Base-by-base conservation (phyloP, 2,329 filamentous ascomycete genomes). In the Bipolaris cookei region DNA sequence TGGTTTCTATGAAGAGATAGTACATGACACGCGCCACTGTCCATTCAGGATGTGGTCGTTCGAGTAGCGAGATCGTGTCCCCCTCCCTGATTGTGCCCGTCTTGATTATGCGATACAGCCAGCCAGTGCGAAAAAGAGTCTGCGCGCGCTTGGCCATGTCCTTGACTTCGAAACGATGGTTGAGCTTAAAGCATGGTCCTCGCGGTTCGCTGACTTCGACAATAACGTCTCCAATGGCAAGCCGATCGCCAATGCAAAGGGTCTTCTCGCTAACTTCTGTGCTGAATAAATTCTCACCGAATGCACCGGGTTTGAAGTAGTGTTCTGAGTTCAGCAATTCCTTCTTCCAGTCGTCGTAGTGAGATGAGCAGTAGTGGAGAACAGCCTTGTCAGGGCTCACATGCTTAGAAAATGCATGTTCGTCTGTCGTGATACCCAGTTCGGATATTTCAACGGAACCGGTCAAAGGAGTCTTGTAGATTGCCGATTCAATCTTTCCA, bases 141-240 rank as follows among this genome's bases (percentile, higher is more conserved):
- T 84, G 87, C 0, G 85, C 84, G 18, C 80, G 77, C 0, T 82
- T 82, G 3, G 86, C 84, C 72, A 89, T 88, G 58, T 86, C 83
- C 64, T 84, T 85, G 8, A 88, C 76, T 32, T 83, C 80, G 70
- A 90, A 90, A 1, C 87, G 84, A 64, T 89, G 86, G 68, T 89
- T 90, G 7, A 90, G 80, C 68, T 89, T 90, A 76, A 84, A 89
- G 75, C 87, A 89, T 8, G 87, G 87, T 62, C 86, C 83, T 14
- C 87, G 81, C 0, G 87, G 87, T 21, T 88, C 76, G 59, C 81
- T 84, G 21, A 89, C 83, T 63, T 89, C 83, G 0, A 88, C 78
- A 2, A 85, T 56, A 0, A 85, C 78, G 2, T 43, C 74, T 0
- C 82, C 72, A 6, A 88, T 79, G 0, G 80, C 76, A 16, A 87